Evolutionary conservation across 768 basidiomycete species (phyloP).

Genomic region (Naganishia onofrii): DNA sequence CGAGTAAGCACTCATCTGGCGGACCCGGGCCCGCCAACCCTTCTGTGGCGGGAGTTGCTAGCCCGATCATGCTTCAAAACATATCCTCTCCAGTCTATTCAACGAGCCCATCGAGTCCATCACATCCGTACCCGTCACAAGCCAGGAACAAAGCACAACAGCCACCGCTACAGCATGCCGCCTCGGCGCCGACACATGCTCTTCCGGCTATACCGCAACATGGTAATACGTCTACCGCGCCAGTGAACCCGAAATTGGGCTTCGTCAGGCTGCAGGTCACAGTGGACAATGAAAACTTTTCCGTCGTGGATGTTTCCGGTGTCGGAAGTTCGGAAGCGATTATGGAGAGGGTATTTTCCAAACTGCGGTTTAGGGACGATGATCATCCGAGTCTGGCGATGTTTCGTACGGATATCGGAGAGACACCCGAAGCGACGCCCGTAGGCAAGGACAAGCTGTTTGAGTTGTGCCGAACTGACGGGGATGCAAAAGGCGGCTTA

Average conservation of each 20-base stretch:
- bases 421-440: slow-evolving; percentile 70
- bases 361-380: slow-evolving; percentile 65
- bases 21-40: background rate
- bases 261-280: slow-evolving; percentile 46
- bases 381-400: slow-evolving; percentile 74
- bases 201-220: slow-evolving; percentile 21
- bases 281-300: slow-evolving; percentile 49
- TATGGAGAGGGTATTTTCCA: slow-evolving; percentile 47
- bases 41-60: background rate
- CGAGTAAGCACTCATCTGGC: slow-evolving; percentile 2
- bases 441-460: slow-evolving; percentile 69
- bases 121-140: background rate
- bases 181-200: slow-evolving; percentile 1
- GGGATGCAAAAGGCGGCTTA: slow-evolving; percentile 74
- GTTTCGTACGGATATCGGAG: slow-evolving; percentile 82
- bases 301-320: slow-evolving; percentile 48
- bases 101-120: slow-evolving; percentile 17
- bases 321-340: slow-evolving; percentile 47
- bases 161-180: background rate
- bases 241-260: slow-evolving; percentile 26
- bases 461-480: slow-evolving; percentile 66
- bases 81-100: slow-evolving; percentile 15
- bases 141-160: slow-evolving; percentile 2
- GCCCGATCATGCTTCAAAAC: background rate
- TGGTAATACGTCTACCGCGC: background rate